Percentiles rank a stretch among this genome's conserved stretches.
phyloP scores from a whole-genome alignment of 768 basidiomycete genomes.

The Phaffia tasmanica region DNA sequence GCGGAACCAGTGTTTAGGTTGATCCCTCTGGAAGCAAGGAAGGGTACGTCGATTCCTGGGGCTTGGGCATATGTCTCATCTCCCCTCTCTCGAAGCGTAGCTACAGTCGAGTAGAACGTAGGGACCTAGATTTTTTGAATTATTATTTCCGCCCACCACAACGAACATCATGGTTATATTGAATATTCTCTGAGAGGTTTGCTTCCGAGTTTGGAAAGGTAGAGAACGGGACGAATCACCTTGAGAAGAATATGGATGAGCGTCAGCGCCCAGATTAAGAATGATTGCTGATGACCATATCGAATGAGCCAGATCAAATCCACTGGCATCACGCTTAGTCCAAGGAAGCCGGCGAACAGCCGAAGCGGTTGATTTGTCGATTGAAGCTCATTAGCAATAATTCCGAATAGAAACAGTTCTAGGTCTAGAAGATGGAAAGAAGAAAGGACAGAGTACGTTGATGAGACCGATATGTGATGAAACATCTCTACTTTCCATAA shows the following conservation, averaged over 20 bases:
- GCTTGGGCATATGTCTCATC: slow-evolving; percentile 13
- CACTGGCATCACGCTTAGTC: not conserved
- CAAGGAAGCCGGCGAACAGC: slow-evolving; percentile 21
- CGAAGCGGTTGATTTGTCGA: slow-evolving; percentile 15
- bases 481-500: not conserved
- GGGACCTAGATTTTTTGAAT: not conserved
- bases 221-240: not conserved
- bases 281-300: not conserved
- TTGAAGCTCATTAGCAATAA: slow-evolving; percentile 16
- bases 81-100: slow-evolving; percentile 12
- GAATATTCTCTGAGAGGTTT: too few species aligned
- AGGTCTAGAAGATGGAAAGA: slow-evolving; percentile 1
- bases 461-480: not conserved
- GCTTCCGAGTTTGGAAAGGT: not conserved
- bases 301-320: slow-evolving; percentile 20
- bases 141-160: too few species aligned
- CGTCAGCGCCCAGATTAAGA: slow-evolving; percentile 12
- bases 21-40: slow-evolving; percentile 10
- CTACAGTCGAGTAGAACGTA: slow-evolving; percentile 4
- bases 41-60: slow-evolving; percentile 17
- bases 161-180: not conserved
- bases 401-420: slow-evolving; percentile 19
- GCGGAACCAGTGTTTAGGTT: not conserved
- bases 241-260: slow-evolving; percentile 16
- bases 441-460: not conserved